phyloP scores from a whole-genome alignment of 805 yeast species.

The Yarrowia yakushimensis region DNA sequence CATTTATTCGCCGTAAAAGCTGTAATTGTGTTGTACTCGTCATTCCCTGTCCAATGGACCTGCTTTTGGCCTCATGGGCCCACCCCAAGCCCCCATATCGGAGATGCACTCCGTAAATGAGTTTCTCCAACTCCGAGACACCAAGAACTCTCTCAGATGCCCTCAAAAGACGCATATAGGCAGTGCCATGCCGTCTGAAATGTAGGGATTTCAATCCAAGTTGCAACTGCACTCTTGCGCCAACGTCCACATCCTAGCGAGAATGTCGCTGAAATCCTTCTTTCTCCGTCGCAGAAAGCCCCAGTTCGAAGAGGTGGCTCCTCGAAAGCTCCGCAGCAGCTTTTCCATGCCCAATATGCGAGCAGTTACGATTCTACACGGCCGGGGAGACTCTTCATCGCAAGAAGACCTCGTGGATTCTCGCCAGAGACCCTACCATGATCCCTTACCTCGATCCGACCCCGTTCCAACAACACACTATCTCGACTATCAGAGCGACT shows the following conservation, averaged over 20 bases:
- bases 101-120: background rate
- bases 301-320: conserved; percentile 19
- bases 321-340: background rate
- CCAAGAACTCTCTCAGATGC: conserved; percentile 27
- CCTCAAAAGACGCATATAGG: conserved; percentile 13
- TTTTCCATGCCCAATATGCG: conserved; percentile 17
- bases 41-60: background rate
- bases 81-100: background rate
- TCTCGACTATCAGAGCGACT: background rate
- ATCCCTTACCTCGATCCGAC: background rate
- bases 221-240: background rate
- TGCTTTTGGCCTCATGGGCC: background rate
- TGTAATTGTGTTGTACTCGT: background rate
- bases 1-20: no score
- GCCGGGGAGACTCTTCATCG: background rate
- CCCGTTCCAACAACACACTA: background rate
- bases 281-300: conserved; percentile 5
- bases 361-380: conserved; percentile 6
- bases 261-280: background rate
- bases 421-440: background rate
- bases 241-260: background rate
- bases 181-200: conserved; percentile 6
- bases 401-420: background rate
- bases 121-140: conserved; percentile 30
- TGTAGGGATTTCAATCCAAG: background rate